Evolutionary conservation across 805 yeast species (phyloP), one percentile per base, ranked within the genome.

Genomic region (Soucietia sequanensis): DNA sequence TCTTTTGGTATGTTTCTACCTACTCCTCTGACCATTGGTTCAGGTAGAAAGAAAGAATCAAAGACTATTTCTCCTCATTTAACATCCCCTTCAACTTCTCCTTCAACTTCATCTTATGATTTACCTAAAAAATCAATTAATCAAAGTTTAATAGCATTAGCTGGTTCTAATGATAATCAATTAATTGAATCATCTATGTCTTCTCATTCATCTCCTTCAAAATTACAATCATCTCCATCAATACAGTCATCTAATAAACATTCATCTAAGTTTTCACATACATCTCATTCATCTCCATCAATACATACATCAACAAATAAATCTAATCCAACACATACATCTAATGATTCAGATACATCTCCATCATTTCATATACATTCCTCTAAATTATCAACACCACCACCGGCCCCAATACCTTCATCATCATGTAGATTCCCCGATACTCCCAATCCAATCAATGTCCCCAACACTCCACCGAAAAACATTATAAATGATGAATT

Each of bases 1-100:
- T 16, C 22, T 7, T 53, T 60, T 36, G 58, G 62, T 2, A 38
- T 55, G 25, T 44, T 65, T n/a, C 44, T 64, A 20, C 71, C 71
- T 3, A 54, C 59, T 14, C 70, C 67, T 4, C 57, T 66, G 2
- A 58, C 65, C 1, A 52, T 62, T 8, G 71, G 72, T 1, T 47
- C 65, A 6, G 72, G 71, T 4, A 48, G 71, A 30, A 57, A 19
- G 27, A 14, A 11, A n/a, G 10, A 21, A 21, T 21, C 23, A 8
- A 10, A 8, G 23, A 21, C 10, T 21, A 7, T 8, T 8, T 8
- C 9, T 10, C 23, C 10, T 10, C 23, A 21, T 8, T 8, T 21
- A 21, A 10, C 23, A 21, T 7, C 23, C 23, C 23, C 7, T 21
- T 7, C 7, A 21, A 8, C 23, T 21, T 21, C 23, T 21, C 9